These are phyloP conservation scores for Medicago lupulina DNA, from an alignment of 306 rosid genomes.

Conservation along the genomic window DNA sequence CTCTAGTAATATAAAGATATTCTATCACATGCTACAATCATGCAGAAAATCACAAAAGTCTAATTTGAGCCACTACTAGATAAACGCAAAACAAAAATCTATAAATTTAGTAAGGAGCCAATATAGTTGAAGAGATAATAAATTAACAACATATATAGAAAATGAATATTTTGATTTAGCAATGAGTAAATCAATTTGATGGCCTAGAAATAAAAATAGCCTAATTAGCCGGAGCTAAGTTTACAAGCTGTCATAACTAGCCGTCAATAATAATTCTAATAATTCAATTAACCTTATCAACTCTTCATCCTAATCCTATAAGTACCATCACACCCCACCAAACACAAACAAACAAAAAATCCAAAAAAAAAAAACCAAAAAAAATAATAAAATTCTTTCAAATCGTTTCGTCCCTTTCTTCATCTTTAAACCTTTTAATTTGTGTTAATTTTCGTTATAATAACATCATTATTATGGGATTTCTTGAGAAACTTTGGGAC, in stretches of 20 bases:
- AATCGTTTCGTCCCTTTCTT: conserved; percentile 59
- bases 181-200: conserved; percentile 29
- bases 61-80: background rate
- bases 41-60: background rate
- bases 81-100: background rate
- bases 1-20: too few species aligned
- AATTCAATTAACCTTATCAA: conserved; percentile 5
- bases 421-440: background rate
- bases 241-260: conserved; percentile 37
- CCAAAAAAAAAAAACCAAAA: background rate
- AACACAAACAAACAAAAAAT: background rate
- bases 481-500: conserved; percentile 94
- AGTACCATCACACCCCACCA: conserved; percentile 38
- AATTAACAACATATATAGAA: too few species aligned
- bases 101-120: background rate
- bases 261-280: conserved; percentile 26
- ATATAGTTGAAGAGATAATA: conserved; percentile 16
- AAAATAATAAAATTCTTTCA: background rate
- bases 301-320: conserved; percentile 43
- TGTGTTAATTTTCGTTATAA: conserved; percentile 40
- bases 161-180: background rate
- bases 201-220: conserved; percentile 56
- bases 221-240: conserved; percentile 53
- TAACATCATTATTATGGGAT: conserved; percentile 58
- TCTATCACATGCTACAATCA: background rate